Conservation (phyloP, 805 yeast species). For the Nakazawaea anatomiae region DNA sequence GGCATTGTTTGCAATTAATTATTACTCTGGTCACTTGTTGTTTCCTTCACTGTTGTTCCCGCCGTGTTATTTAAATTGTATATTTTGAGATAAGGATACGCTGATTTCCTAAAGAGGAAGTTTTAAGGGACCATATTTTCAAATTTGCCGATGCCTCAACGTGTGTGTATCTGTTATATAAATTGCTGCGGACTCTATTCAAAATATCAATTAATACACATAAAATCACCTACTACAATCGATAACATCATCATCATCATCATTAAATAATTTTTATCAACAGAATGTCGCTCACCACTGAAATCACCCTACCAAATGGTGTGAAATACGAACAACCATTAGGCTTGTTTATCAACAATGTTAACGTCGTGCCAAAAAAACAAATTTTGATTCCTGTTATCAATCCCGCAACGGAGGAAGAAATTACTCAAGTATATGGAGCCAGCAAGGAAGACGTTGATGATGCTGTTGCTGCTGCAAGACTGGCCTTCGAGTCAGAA, state of each 20-base stretch:
- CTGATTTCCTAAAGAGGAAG: neutral
- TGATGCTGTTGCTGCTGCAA: constrained; percentile 61
- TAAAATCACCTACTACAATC: no score
- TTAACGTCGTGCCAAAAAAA: constrained; percentile 48
- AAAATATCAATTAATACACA: no score
- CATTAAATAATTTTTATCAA: no score
- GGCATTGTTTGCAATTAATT: no score
- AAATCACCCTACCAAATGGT: constrained; percentile 66
- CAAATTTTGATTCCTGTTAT: constrained; percentile 56
- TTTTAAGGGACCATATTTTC: neutral
- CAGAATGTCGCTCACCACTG: constrained; percentile 13
- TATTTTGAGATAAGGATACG: no score
- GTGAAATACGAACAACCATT: constrained; percentile 31
- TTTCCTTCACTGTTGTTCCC: neutral
- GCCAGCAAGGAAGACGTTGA: constrained; percentile 58
- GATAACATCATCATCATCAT: no score
- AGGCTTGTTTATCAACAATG: constrained; percentile 61
- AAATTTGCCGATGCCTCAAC: no score
- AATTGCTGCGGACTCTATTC: neutral
- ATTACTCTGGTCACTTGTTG: no score
- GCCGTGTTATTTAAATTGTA: neutral
- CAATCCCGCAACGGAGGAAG: constrained; percentile 62
- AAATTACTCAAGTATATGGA: constrained; percentile 50
- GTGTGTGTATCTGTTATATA: no score
- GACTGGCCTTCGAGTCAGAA: constrained; percentile 44